phyloP scores from a whole-genome alignment of 805 yeast genomes.

The Candida maesae region DNA sequence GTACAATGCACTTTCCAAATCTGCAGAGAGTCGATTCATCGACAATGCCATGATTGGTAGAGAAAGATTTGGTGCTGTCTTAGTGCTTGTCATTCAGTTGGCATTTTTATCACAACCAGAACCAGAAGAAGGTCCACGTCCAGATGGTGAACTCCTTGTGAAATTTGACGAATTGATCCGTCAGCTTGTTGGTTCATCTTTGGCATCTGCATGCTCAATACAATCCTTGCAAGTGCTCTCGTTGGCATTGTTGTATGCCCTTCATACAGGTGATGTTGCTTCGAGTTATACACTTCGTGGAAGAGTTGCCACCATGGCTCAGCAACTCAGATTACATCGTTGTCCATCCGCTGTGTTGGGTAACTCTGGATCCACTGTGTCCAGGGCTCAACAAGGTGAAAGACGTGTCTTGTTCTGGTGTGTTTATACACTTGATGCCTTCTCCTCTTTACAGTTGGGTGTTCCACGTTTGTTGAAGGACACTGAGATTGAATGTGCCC shows the following conservation, averaged over 20 bases:
- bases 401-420: slow-evolving; percentile 85
- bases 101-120: slow-evolving; percentile 32
- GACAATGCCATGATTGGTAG: slow-evolving; percentile 39
- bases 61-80: slow-evolving; percentile 55
- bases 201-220: slow-evolving; percentile 57
- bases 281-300: slow-evolving; percentile 77
- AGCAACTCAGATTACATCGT: slow-evolving; percentile 77
- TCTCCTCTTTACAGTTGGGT: slow-evolving; percentile 72
- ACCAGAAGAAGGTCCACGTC: slow-evolving; percentile 7
- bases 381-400: slow-evolving; percentile 73
- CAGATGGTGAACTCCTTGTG: slow-evolving; percentile 31
- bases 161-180: slow-evolving; percentile 60
- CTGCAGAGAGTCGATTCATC: slow-evolving; percentile 41
- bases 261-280: slow-evolving; percentile 68
- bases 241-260: slow-evolving; percentile 65
- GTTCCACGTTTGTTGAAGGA: slow-evolving; percentile 79
- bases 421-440: slow-evolving; percentile 70
- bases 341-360: slow-evolving; percentile 81
- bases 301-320: slow-evolving; percentile 75
- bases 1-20: slow-evolving; percentile 44
- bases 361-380: slow-evolving; percentile 59
- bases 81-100: slow-evolving; percentile 44
- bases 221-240: slow-evolving; percentile 68
- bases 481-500: slow-evolving; percentile 79
- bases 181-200: slow-evolving; percentile 58